These are phyloP conservation scores for Fusarium buharicum DNA, from an alignment of 2,329 filamentous ascomycete species.

Conservation along the genomic window DNA sequence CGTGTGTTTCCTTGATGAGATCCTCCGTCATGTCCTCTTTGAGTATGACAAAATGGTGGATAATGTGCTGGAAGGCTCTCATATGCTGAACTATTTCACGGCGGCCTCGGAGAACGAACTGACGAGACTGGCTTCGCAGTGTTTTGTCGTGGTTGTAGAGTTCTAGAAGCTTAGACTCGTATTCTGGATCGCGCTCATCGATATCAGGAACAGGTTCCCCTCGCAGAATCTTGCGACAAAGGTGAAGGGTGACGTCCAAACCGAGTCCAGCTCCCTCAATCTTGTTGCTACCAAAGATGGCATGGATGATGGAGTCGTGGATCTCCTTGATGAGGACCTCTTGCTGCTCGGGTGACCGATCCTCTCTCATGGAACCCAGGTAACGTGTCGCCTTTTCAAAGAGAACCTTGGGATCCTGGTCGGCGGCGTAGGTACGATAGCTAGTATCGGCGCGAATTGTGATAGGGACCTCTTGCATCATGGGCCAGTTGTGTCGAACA, in stretches of 20 bases:
- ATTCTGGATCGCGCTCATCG: constrained; percentile 4
- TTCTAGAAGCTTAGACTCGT: constrained; percentile 5
- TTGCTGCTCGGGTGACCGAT: constrained; percentile 6
- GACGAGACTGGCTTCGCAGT: not conserved
- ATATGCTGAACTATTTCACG: constrained; percentile 41
- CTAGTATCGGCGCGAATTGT: constrained; percentile 5
- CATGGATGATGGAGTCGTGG: constrained; percentile 30
- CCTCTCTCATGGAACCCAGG: not conserved
- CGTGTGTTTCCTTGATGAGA: constrained; percentile 36
- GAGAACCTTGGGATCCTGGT: constrained; percentile 18
- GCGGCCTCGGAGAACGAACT: constrained; percentile 20
- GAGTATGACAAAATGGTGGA: constrained; percentile 18
- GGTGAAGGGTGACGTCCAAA: constrained; percentile 24
- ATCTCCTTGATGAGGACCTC: constrained; percentile 16
- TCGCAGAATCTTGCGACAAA: constrained; percentile 29
- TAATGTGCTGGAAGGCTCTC: constrained; percentile 35
- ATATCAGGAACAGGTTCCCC: constrained; percentile 14
- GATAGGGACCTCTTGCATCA: not conserved
- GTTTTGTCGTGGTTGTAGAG: constrained; percentile 1
- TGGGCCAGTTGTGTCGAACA: constrained; percentile 6
- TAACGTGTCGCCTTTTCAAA: constrained; percentile 24
- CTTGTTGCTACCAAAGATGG: constrained; percentile 44
- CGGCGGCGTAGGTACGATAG: constrained; percentile 15
- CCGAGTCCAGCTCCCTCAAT: constrained; percentile 39
- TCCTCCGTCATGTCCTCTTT: constrained; percentile 25